Evolutionary conservation across 768 basidiomycete genomes (phyloP).

Genomic region (Neoboletus brunneissimus): DNA sequence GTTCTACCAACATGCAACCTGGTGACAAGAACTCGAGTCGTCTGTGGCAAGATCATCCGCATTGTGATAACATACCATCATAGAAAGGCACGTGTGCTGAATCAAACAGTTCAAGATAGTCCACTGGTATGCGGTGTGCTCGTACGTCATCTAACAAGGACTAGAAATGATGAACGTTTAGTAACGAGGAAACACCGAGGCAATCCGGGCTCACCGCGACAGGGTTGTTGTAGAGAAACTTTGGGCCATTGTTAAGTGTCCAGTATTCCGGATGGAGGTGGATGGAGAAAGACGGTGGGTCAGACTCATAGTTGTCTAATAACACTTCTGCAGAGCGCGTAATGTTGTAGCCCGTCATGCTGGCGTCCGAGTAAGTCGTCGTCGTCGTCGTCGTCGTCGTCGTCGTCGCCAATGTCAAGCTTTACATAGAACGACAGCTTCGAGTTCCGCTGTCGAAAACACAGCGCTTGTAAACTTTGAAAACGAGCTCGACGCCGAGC

Average conservation of each 20-base stretch:
- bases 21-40: slow-evolving; percentile 1
- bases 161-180: slow-evolving; percentile 36
- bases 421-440: not conserved
- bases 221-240: slow-evolving; percentile 78
- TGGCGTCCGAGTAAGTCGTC: slow-evolving; percentile 10
- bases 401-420: slow-evolving; percentile 4
- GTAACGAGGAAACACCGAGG: not conserved
- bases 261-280: slow-evolving; percentile 79
- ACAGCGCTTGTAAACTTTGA: not conserved
- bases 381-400: slow-evolving; percentile 14
- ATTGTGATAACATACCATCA: slow-evolving; percentile 53
- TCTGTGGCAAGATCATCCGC: not conserved
- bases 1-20: slow-evolving; percentile 87
- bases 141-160: slow-evolving; percentile 81
- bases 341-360: slow-evolving; percentile 72
- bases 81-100: slow-evolving; percentile 73
- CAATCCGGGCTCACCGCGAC: slow-evolving; percentile 48
- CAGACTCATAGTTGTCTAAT: slow-evolving; percentile 51
- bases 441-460: not conserved
- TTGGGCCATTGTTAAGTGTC: slow-evolving; percentile 77
- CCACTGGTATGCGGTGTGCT: slow-evolving; percentile 78
- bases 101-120: slow-evolving; percentile 82
- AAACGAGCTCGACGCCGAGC: not conserved
- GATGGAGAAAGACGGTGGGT: slow-evolving; percentile 73
- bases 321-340: slow-evolving; percentile 62